Base-by-base conservation (phyloP, 805 yeast genomes). In the Spathaspora girioi region DNA sequence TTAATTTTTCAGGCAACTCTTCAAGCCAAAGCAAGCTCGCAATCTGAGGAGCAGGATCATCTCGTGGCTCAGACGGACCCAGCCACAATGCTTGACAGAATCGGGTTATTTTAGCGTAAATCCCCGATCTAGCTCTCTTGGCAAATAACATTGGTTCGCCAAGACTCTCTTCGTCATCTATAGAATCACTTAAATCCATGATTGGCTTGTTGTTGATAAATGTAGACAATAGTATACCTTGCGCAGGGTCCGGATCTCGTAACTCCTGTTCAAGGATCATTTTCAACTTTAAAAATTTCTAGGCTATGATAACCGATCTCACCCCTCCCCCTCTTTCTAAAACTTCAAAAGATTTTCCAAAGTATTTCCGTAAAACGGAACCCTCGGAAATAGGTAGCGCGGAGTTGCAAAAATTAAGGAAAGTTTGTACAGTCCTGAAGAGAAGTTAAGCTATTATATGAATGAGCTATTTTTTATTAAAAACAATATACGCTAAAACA, bases 31-130 rank as follows among this genome's bases (percentile, higher is more conserved):
- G 40, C 4, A 57, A 48, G 32, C 56, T 51, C 5, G 54, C 50
- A 2, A 66, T 63, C 38, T 76, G 67, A 2, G 53, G 51, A 1
- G 86, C 84, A 2, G 82, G 78, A 0, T 66, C 69, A 57, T 84
- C 88, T 17, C 54, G 52, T 0, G 81, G 76, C 2, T 58, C 56
- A 1, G 54, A 58, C 0, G 90, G 89, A 1, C 91, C 89, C n/a
- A 67, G 50, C 85, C 87, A 80, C 1, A 80, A 4, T 3, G 18
- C 40, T 3, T 8, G 15, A 4, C 7, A 7, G 8, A 35, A 35
- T 8, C 17, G 40, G 8, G 17, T 11, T n/a, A 35, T 35, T 8
- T 35, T 35, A 5, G 5, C 17, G 2, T 18, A 4, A 4, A 35
- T 31, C 35, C 35, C 40, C 3, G 11, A 3, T 35, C 17, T 14